These are phyloP conservation scores for Wickerhamiella vanderwaltii DNA, from an alignment of 805 yeast genomes.

Conservation along the genomic window DNA sequence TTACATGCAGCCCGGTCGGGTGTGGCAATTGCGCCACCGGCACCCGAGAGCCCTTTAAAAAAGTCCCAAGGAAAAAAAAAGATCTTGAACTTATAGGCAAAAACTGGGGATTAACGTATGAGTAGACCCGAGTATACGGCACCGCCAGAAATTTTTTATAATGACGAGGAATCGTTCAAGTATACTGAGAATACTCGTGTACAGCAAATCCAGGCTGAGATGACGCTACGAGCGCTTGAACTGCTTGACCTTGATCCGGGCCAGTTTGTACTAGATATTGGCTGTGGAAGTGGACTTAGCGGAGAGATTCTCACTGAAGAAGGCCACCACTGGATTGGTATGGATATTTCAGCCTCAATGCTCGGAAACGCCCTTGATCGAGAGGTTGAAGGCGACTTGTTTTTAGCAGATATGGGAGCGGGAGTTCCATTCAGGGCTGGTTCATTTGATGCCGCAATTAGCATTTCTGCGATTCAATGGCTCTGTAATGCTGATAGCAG, in stretches of 20 bases:
- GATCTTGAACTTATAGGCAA: too few relatives aligned
- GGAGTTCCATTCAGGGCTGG: constrained; percentile 96
- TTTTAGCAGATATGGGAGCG: constrained; percentile 82
- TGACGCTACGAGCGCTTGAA: constrained; percentile 91
- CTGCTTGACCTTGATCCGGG: constrained; percentile 59
- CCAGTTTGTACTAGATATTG: constrained; percentile 72
- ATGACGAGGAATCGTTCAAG: constrained; percentile 78
- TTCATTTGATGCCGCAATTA: constrained; percentile 89
- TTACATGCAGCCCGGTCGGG: too few relatives aligned
- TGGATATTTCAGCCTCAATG: constrained; percentile 96
- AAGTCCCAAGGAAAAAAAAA: too few relatives aligned
- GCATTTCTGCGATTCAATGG: constrained; percentile 96
- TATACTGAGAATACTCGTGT: constrained; percentile 92
- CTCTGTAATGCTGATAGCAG: constrained; percentile 88
- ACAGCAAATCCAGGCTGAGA: constrained; percentile 94
- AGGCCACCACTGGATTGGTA: constrained; percentile 88
- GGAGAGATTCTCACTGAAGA: constrained; percentile 92
- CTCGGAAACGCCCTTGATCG: constrained; percentile 86
- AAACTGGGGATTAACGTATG: too few relatives aligned
- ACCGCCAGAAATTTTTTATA: constrained; percentile 91
- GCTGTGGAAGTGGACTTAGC: constrained; percentile 93
- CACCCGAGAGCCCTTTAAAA: too few relatives aligned
- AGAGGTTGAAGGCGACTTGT: constrained; percentile 86
- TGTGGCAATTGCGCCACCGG: too few relatives aligned
- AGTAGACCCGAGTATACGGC: constrained; percentile 94